Percentiles rank a stretch among this genome's conserved stretches.
These are phyloP conservation scores for Jatropha podagrica DNA, from an alignment of 441 rosid genomes.

Conservation along the genomic window DNA sequence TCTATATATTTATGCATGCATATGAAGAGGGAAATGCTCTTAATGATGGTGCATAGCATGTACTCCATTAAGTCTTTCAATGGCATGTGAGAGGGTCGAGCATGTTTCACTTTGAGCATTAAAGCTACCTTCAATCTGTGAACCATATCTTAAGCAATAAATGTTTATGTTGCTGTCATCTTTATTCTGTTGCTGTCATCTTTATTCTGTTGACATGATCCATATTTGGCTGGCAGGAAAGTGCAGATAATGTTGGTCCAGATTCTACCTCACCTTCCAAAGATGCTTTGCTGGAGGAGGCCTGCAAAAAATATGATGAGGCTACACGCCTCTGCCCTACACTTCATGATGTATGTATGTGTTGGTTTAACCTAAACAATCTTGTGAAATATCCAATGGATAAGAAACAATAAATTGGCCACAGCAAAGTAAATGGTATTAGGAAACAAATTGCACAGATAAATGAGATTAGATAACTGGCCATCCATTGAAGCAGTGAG, in stretches of 20 bases:
- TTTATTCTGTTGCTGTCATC: neutral
- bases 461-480: neutral
- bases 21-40: neutral
- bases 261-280: conserved; percentile 95
- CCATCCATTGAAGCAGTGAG: neutral
- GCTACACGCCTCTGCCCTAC: conserved; percentile 91
- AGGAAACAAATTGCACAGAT: neutral
- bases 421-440: conserved; percentile 4
- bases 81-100: neutral
- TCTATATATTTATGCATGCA: neutral
- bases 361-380: conserved; percentile 12
- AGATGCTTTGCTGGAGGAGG: conserved; percentile 97
- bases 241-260: conserved; percentile 91
- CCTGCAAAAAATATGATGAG: conserved; percentile 94
- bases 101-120: neutral
- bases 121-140: neutral
- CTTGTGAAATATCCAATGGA: conserved; percentile 23
- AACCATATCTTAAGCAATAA: neutral
- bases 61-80: neutral
- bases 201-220: conserved; percentile 2
- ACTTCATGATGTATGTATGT: conserved; percentile 85
- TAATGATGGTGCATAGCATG: neutral
- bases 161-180: neutral
- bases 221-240: conserved; percentile 66
- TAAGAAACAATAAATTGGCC: conserved; percentile 12